Evolutionary conservation across 2,329 filamentous ascomycete species (phyloP).

Genomic region (Neoscytalidium dimidiatum): DNA sequence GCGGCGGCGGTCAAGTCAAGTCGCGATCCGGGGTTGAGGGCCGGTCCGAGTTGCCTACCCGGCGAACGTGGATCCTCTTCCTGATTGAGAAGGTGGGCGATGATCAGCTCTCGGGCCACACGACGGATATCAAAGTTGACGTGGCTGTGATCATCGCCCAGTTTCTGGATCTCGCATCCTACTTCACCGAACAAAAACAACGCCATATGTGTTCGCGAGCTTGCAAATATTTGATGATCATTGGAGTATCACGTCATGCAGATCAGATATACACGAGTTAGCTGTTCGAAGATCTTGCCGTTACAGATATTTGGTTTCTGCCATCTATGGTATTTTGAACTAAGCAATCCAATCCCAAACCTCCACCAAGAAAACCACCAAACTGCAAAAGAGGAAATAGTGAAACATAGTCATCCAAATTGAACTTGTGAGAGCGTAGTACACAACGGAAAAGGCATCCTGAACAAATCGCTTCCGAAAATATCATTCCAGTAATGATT

Average conservation of each 20-base stretch:
- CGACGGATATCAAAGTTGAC: background rate
- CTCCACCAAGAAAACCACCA: background rate
- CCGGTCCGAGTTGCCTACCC: constrained; percentile 12
- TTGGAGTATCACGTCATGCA: no score
- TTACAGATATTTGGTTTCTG: constrained; percentile 12
- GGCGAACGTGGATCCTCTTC: constrained; percentile 3
- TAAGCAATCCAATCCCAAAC: background rate
- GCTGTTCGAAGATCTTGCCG: background rate
- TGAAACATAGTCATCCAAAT: background rate
- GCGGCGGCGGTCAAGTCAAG: background rate
- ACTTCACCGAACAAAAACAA: no score
- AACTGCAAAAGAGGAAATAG: background rate
- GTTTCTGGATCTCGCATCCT: no score
- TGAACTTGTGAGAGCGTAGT: background rate
- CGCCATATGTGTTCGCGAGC: no score
- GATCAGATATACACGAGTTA: no score
- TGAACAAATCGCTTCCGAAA: background rate
- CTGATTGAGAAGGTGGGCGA: background rate
- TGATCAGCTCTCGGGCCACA: background rate
- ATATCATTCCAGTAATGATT: constrained; percentile 9
- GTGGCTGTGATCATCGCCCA: no score
- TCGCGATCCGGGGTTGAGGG: constrained; percentile 10
- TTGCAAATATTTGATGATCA: no score
- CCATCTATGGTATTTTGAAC: constrained; percentile 13
- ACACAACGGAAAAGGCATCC: background rate